A percentile compares a stretch with the other conserved stretches of the same genome.
Evolutionary conservation across 352 stramenopile species (phyloP).

Genomic region (Pythium volutum): DNA sequence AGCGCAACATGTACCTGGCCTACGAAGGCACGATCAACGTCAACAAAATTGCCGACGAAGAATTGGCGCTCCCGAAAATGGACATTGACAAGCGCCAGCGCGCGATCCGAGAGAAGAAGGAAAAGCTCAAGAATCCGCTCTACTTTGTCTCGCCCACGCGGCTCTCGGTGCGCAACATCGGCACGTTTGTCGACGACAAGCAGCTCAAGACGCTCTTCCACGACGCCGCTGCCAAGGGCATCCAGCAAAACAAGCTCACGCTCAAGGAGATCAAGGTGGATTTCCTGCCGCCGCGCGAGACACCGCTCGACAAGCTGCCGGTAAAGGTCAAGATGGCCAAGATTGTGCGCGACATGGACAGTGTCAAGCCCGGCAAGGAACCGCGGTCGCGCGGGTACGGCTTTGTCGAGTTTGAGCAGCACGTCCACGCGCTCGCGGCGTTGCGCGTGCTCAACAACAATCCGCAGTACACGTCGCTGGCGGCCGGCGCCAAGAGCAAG

Average conservation of each 20-base stretch:
- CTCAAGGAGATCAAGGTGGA: slow-evolving; percentile 79
- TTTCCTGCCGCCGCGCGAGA: slow-evolving; percentile 35
- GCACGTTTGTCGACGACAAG: slow-evolving; percentile 81
- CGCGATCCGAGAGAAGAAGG: slow-evolving; percentile 94
- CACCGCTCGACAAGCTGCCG: slow-evolving; percentile 24
- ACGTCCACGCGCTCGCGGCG: slow-evolving; percentile 95
- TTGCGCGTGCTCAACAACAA: slow-evolving; percentile 98
- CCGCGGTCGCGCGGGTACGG: slow-evolving; percentile 71
- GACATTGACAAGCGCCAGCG: slow-evolving; percentile 94
- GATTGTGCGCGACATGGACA: slow-evolving; percentile 75
- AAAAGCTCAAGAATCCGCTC: slow-evolving; percentile 96
- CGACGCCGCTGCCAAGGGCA: slow-evolving; percentile 66
- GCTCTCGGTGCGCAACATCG: slow-evolving; percentile 94
- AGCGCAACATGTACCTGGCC: slow-evolving; percentile 95
- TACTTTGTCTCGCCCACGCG: slow-evolving; percentile 96
- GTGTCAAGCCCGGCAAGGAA: slow-evolving; percentile 57
- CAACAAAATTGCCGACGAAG: slow-evolving; percentile 87
- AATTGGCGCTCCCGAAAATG: slow-evolving; percentile 80
- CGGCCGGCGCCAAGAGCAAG: slow-evolving; percentile 44
- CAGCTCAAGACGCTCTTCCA: slow-evolving; percentile 89
- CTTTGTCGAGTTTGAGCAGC: slow-evolving; percentile 98
- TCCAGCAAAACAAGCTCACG: slow-evolving; percentile 74
- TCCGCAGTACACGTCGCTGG: slow-evolving; percentile 78
- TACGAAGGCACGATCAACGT: slow-evolving; percentile 94
- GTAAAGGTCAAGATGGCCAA: slow-evolving; percentile 85